Conservation (phyloP, 106 monocot species). For the Acorus calamus region DNA sequence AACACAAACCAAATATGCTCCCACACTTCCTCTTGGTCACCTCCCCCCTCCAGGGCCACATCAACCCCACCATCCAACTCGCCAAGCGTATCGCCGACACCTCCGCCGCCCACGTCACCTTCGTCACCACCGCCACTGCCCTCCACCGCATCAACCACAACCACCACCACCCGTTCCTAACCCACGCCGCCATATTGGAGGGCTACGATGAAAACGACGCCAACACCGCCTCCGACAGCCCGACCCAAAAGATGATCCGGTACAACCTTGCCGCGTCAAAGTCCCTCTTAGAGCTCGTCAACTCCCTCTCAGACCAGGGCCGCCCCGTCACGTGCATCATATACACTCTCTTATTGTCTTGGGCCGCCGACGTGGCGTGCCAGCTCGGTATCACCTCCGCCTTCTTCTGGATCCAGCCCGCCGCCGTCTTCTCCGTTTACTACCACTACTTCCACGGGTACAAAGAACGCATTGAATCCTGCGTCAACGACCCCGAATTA, state of each 20-base stretch:
- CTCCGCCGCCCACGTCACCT: neutral
- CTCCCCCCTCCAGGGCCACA: no score
- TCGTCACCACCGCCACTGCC: constrained; percentile 31
- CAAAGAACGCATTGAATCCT: no score
- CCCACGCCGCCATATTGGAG: neutral
- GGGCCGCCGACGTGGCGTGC: constrained; percentile 41
- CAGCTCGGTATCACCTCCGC: constrained; percentile 27
- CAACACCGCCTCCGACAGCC: no score
- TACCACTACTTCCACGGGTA: no score
- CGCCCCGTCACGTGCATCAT: constrained; percentile 39
- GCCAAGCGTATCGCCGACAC: no score
- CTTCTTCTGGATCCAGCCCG: constrained; percentile 68
- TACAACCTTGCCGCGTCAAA: constrained; percentile 4
- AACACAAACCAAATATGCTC: no score
- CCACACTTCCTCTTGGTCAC: no score
- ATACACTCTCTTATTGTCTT: constrained; percentile 30
- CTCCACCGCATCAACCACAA: constrained; percentile 60
- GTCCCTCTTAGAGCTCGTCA: constrained; percentile 17
- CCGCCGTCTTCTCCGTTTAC: constrained; percentile 8
- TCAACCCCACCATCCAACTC: no score
- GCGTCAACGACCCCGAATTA: no score
- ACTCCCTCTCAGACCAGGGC: constrained; percentile 12
- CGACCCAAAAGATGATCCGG: constrained; percentile 4
- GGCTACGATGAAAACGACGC: neutral
- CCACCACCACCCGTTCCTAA: no score